Percentiles rank a stretch among this genome's conserved stretches.
phyloP scores from a whole-genome alignment of 2,329 filamentous ascomycete species.

The Sporothrix phasma region DNA sequence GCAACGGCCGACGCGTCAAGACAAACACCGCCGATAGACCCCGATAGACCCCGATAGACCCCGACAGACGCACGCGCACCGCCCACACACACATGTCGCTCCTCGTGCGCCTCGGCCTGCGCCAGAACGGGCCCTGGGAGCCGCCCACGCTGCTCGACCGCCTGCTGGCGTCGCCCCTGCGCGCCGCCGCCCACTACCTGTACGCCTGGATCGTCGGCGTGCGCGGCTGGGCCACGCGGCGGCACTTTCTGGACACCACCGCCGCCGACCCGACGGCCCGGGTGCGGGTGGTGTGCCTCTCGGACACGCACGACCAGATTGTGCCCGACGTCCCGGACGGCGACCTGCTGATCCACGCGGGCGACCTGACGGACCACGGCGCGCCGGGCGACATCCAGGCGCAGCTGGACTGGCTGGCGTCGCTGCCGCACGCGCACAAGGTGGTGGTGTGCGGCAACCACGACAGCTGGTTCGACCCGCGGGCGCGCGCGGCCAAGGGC shows the following conservation, averaged over 20 bases:
- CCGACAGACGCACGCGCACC: no score
- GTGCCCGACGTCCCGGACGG: constrained; percentile 56
- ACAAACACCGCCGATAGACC: no score
- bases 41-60: no score
- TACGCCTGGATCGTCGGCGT: constrained; percentile 58
- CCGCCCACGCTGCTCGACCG: constrained; percentile 47
- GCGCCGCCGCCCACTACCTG: constrained; percentile 49
- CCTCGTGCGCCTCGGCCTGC: constrained; percentile 18
- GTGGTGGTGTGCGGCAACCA: constrained; percentile 82
- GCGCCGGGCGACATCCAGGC: constrained; percentile 63
- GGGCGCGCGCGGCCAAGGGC: constrained; percentile 48
- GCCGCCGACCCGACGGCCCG: constrained; percentile 19
- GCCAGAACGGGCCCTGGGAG: constrained; percentile 18
- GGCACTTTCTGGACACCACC: not conserved
- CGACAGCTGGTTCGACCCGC: constrained; percentile 71
- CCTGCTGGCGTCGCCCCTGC: constrained; percentile 58
- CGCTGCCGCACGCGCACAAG: constrained; percentile 67
- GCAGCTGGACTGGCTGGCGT: constrained; percentile 74
- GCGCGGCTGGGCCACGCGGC: constrained; percentile 30
- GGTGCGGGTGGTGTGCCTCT: constrained; percentile 77
- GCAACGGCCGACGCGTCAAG: no score
- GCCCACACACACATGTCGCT: not conserved
- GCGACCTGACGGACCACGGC: constrained; percentile 70
- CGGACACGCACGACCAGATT: constrained; percentile 70
- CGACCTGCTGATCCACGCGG: constrained; percentile 82